A percentile compares a stretch with the other conserved stretches of the same genome.
These are phyloP conservation scores for Pythium monospermum DNA, from an alignment of 352 stramenopile genomes.

Conservation along the genomic window DNA sequence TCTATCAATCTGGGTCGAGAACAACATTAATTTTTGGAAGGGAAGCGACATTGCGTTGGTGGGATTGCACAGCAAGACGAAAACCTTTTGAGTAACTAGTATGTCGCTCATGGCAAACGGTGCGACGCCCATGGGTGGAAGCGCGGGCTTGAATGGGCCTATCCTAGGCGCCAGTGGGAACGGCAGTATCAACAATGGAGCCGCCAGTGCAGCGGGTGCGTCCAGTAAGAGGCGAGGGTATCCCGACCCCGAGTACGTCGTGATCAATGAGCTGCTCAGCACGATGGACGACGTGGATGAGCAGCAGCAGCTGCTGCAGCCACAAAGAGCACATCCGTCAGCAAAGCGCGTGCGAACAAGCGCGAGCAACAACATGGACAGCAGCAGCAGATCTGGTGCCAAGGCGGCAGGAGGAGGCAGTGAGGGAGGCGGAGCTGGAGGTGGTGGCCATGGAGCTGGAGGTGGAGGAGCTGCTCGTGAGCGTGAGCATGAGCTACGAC, in stretches of 20 bases:
- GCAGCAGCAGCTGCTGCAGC: constrained; percentile 2
- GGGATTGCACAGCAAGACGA: no score
- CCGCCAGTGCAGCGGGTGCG: no score
- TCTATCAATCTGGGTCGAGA: constrained; percentile 9
- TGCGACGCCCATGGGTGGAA: no score
- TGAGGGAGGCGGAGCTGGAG: not conserved
- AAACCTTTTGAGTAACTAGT: no score
- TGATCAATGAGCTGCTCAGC: constrained; percentile 61
- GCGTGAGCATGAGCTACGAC: constrained; percentile 1
- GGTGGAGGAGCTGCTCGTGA: not conserved
- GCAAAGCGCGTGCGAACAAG: no score
- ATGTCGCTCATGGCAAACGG: no score
- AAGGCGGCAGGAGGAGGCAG: no score
- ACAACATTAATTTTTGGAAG: not conserved
- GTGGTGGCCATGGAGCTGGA: not conserved
- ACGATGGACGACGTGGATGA: constrained; percentile 66
- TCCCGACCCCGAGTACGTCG: constrained; percentile 54
- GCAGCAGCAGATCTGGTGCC: no score
- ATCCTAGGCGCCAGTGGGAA: no score
- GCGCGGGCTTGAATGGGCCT: no score
- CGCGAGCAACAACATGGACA: constrained; percentile 4
- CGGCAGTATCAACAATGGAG: no score
- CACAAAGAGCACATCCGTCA: no score
- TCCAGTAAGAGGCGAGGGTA: constrained; percentile 22
- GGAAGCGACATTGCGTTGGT: not conserved